phyloP scores from a whole-genome alignment of 2,329 filamentous ascomycete species.

The Fusarium veterinarium region DNA sequence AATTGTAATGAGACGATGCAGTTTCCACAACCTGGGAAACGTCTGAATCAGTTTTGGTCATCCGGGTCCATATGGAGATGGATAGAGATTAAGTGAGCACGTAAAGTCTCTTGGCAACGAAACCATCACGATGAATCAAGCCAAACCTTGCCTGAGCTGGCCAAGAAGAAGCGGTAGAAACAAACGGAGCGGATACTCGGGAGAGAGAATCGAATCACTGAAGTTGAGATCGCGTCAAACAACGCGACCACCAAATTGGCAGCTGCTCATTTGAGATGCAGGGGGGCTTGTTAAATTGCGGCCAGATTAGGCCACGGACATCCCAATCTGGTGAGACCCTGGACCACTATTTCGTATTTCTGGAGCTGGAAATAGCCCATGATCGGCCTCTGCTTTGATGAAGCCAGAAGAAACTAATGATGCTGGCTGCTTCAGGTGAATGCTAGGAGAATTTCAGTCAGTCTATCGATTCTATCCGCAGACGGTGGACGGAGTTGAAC shows the following conservation, averaged over 20 bases:
- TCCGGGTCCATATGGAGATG: slow-evolving; percentile 8
- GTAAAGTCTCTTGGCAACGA: slow-evolving; percentile 13
- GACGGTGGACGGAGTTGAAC: neutral
- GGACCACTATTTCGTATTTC: slow-evolving; percentile 26
- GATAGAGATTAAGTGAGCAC: slow-evolving; percentile 19
- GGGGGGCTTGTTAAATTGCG: slow-evolving; percentile 33
- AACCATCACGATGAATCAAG: slow-evolving; percentile 5
- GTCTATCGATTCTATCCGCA: neutral
- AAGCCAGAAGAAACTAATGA: slow-evolving; percentile 23
- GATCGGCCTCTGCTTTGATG: slow-evolving; percentile 17
- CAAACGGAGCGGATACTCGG: slow-evolving; percentile 26
- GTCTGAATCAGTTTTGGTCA: slow-evolving; percentile 9
- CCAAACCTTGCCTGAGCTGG: slow-evolving; percentile 8
- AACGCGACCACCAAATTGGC: slow-evolving; percentile 21
- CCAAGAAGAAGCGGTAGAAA: slow-evolving; percentile 33
- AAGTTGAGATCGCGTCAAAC: slow-evolving; percentile 14
- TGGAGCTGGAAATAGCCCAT: slow-evolving; percentile 12
- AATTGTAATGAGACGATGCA: slow-evolving; percentile 6
- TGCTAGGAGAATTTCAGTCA: neutral
- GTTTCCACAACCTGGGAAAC: slow-evolving; percentile 9
- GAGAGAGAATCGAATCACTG: slow-evolving; percentile 5
- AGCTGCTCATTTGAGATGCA: slow-evolving; percentile 20
- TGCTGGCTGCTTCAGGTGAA: slow-evolving; percentile 43
- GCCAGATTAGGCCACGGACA: slow-evolving; percentile 31
- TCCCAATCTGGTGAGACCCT: slow-evolving; percentile 40